Evolutionary conservation across 2,329 filamentous ascomycete genomes (phyloP).

Genomic region (Cytospora leucostoma): DNA sequence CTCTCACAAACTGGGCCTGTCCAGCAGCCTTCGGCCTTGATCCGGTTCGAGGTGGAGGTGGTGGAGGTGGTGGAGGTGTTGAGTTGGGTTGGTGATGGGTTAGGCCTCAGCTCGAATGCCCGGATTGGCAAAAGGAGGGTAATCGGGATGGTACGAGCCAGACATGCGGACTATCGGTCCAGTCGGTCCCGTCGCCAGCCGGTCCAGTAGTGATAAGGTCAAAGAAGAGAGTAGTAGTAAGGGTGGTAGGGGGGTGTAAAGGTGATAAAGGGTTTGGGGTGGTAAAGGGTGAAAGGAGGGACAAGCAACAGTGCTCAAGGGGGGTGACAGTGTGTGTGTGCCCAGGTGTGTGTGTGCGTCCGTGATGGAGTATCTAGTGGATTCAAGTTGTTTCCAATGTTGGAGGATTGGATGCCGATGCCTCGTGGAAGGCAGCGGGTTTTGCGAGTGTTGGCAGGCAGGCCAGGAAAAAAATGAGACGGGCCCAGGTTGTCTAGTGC

Average conservation of each 20-base stretch:
- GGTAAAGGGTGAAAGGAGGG: conserved; percentile 8
- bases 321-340: conserved; percentile 1
- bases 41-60: neutral
- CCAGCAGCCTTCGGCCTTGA: conserved; percentile 23
- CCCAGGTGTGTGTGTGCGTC: conserved; percentile 3
- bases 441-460: conserved; percentile 18
- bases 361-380: conserved; percentile 10
- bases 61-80: neutral
- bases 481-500: neutral
- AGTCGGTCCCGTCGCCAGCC: conserved; percentile 29
- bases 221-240: neutral
- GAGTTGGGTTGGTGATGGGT: neutral
- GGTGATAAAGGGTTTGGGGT: conserved; percentile 2
- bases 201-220: conserved; percentile 19
- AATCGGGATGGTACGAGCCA: conserved; percentile 22
- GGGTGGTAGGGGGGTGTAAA: conserved; percentile 10
- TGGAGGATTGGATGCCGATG: conserved; percentile 15
- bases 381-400: conserved; percentile 12
- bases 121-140: conserved; percentile 23
- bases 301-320: conserved; percentile 17
- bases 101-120: conserved; percentile 13
- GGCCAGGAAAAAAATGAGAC: conserved; percentile 16
- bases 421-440: conserved; percentile 20
- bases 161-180: conserved; percentile 26
- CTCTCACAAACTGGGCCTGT: conserved; percentile 23